These are phyloP conservation scores for Boletus huronensis DNA, from an alignment of 768 basidiomycete species.

Conservation along the genomic window DNA sequence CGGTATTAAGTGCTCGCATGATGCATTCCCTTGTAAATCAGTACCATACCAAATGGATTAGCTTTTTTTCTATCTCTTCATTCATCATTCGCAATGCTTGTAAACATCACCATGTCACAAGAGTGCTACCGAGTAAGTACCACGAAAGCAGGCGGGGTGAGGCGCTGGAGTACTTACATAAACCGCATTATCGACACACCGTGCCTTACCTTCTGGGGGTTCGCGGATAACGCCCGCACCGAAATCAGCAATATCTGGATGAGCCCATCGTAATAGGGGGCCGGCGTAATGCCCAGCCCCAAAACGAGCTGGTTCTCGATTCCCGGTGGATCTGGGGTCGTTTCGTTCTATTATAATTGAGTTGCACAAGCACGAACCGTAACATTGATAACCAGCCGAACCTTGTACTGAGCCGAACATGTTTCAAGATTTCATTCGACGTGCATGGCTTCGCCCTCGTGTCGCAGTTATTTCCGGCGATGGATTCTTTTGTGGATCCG, in stretches of 20 bases:
- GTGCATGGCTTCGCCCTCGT: background rate
- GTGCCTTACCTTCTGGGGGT: background rate
- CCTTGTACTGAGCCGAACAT: background rate
- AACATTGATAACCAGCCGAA: background rate
- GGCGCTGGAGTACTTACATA: background rate
- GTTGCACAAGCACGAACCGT: background rate
- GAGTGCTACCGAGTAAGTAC: background rate
- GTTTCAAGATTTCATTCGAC: background rate
- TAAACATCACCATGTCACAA: background rate
- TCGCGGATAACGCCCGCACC: background rate
- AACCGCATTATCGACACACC: background rate
- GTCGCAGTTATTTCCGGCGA: background rate
- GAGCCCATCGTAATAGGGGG: background rate
- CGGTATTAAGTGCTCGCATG: background rate
- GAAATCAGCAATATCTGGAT: background rate
- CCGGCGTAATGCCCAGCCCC: background rate
- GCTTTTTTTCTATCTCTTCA: background rate
- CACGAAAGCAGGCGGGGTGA: background rate
- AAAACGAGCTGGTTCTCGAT: no score
- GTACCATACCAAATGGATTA: no score
- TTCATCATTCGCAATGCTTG: background rate
- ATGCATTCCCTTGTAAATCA: background rate
- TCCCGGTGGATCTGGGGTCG: no score
- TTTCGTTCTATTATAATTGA: constrained; percentile 3
- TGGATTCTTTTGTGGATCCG: background rate